Evolutionary conservation across 139 green algal genomes (phyloP).

Genomic region (Chlorella vulgaris): DNA sequence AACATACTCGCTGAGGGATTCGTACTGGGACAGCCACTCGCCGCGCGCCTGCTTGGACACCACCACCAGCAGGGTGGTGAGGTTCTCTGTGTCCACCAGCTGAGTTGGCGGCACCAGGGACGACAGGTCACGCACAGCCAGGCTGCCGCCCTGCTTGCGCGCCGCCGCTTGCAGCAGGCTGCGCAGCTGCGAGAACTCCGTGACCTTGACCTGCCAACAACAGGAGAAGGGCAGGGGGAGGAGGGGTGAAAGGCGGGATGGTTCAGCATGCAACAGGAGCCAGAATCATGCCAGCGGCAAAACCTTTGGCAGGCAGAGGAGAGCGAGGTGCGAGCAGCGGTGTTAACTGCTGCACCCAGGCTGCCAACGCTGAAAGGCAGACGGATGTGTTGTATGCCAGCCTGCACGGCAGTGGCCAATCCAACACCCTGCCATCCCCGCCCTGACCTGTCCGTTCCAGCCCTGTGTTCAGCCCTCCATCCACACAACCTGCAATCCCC

Average conservation of each 20-base stretch:
- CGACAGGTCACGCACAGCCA: slow-evolving; percentile 88
- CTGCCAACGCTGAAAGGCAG: background rate
- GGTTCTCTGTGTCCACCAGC: slow-evolving; percentile 91
- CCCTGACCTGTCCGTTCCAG: no score
- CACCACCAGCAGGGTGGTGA: slow-evolving; percentile 91
- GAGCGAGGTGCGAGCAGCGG: background rate
- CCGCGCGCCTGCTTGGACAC: slow-evolving; percentile 79
- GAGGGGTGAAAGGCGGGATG: background rate
- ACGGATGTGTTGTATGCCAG: background rate
- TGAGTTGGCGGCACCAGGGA: slow-evolving; percentile 61
- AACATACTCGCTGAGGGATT: slow-evolving; percentile 89
- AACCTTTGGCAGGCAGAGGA: no score
- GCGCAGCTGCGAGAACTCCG: slow-evolving; percentile 31
- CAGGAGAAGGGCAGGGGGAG: background rate
- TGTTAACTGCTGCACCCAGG: no score
- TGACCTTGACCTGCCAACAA: slow-evolving; percentile 73
- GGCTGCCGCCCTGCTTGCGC: slow-evolving; percentile 85
- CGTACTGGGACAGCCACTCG: slow-evolving; percentile 90
- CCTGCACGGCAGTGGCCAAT: no score
- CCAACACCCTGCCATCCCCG: no score
- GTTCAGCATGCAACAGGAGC: no score
- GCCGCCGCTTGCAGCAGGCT: slow-evolving; percentile 50
- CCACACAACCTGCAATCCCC: no score
- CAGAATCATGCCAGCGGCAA: no score
- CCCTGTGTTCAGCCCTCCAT: no score